Evolutionary conservation across 164 flowering plant species (phyloP).

Genomic region (Umbellularia californica): DNA sequence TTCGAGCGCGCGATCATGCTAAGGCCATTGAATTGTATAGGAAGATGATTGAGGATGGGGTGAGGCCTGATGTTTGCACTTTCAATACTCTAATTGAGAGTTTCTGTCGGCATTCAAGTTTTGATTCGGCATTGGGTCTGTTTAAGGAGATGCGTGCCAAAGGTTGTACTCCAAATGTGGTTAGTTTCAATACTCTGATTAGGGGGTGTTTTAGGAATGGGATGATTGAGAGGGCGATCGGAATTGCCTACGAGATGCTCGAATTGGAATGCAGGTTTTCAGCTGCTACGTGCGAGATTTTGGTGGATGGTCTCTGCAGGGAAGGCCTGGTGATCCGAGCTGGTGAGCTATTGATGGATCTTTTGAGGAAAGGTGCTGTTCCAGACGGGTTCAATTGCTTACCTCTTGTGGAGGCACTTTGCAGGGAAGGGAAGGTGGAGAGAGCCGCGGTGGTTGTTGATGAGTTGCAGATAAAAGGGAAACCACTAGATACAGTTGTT

Average conservation of each 20-base stretch:
- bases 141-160: slow-evolving; percentile 71
- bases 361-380: slow-evolving; percentile 52
- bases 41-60: slow-evolving; percentile 55
- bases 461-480: slow-evolving; percentile 55
- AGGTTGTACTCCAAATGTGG: slow-evolving; percentile 79
- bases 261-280: slow-evolving; percentile 72
- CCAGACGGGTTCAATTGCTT: slow-evolving; percentile 58
- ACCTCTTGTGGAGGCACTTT: slow-evolving; percentile 51
- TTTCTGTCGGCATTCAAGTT: slow-evolving; percentile 51
- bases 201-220: slow-evolving; percentile 56
- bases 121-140: slow-evolving; percentile 55
- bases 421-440: slow-evolving; percentile 31
- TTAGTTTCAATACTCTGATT: slow-evolving; percentile 82
- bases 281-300: slow-evolving; percentile 67
- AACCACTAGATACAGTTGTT: slow-evolving; percentile 45
- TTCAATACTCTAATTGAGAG: slow-evolving; percentile 74
- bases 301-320: slow-evolving; percentile 68
- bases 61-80: slow-evolving; percentile 72
- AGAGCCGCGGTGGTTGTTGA: slow-evolving; percentile 52
- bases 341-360: slow-evolving; percentile 52
- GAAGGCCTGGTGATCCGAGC: slow-evolving; percentile 45
- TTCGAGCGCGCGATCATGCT: slow-evolving; percentile 37
- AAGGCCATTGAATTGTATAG: slow-evolving; percentile 51
- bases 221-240: slow-evolving; percentile 65
- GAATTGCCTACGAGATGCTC: slow-evolving; percentile 82